phyloP scores from a whole-genome alignment of 768 basidiomycete genomes.

The Mycena crocata region DNA sequence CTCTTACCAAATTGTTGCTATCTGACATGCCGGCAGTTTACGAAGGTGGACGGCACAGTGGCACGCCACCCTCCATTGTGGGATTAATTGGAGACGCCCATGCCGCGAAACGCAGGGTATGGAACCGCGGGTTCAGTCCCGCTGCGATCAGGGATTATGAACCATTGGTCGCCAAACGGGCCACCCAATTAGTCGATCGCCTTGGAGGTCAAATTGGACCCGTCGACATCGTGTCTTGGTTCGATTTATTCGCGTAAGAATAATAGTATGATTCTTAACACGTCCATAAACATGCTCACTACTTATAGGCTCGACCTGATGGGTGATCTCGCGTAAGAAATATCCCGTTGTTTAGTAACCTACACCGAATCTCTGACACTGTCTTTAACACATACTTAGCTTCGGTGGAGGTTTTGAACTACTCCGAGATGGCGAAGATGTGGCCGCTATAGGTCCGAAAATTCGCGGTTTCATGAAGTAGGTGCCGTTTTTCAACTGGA shows the following conservation, averaged over 20 bases:
- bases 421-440: constrained; percentile 54
- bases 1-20: background rate
- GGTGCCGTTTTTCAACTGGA: constrained; percentile 12
- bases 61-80: constrained; percentile 12
- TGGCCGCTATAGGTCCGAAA: constrained; percentile 54
- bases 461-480: constrained; percentile 57
- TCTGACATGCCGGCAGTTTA: constrained; percentile 11
- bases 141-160: constrained; percentile 60
- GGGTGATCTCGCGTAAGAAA: constrained; percentile 51
- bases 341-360: constrained; percentile 6
- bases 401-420: constrained; percentile 44
- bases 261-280: background rate
- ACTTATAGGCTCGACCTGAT: constrained; percentile 50
- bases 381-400: constrained; percentile 10
- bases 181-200: constrained; percentile 51
- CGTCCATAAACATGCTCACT: background rate
- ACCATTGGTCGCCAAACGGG: constrained; percentile 47
- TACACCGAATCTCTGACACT: background rate
- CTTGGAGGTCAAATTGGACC: constrained; percentile 43
- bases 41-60: background rate
- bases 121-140: constrained; percentile 61
- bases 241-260: constrained; percentile 53
- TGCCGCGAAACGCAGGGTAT: constrained; percentile 55
- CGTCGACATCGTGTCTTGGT: constrained; percentile 47
- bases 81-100: constrained; percentile 42